Base-by-base conservation (phyloP, 2,329 filamentous ascomycete genomes). In the Rhynchosporium agropyri region DNA sequence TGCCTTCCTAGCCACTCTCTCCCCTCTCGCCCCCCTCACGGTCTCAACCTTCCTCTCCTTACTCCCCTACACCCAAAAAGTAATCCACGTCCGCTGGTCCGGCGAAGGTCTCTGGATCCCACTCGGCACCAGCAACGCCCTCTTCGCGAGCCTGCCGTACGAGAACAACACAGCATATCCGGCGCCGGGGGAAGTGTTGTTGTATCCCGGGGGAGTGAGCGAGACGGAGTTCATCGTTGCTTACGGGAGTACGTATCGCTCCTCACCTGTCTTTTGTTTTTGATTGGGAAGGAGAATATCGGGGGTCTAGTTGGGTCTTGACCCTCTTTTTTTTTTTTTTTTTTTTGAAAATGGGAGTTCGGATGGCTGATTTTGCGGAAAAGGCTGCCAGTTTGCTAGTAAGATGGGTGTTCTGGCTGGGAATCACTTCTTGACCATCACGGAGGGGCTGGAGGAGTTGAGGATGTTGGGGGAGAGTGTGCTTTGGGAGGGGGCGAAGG, bases 1-100 rank as follows among this genome's bases (percentile, higher is more conserved):
- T 20, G 38, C 60, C 36, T 63, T 63, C 51, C 60, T 65, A 4
- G 43, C 56, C 2, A 49, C 36, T 2, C 46, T 65, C 29, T 48
- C 33, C 9, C 9, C 49, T 3, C 42, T 58, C 3, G 69, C 69
- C 6, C 69, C 68, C 12, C 68, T 68, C 56, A 72, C 70, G 2
- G 64, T 67, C 26, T 58, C 64, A 8, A 50, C 68, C 20, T 71
- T 72, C 56, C 66, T 61, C 28, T 51, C 40, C 1, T 64, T 72
- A 7, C 66, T 72, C 15, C 70, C 70, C 26, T 72, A 72, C 36
- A 54, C 26, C 9, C 69, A 72, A 50, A 70, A 70, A 38, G 36
- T 71, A 8, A 72, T 72, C 48, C 70, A 72, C 58, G 69, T 69
- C 4, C 70, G 70, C 56, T 72, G 70, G 70, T 68, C 65, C 31